Percentiles rank a stretch among this genome's conserved stretches.
Evolutionary conservation across 306 rosid species (phyloP).

Genomic region (Gastrolobium bilobum): DNA sequence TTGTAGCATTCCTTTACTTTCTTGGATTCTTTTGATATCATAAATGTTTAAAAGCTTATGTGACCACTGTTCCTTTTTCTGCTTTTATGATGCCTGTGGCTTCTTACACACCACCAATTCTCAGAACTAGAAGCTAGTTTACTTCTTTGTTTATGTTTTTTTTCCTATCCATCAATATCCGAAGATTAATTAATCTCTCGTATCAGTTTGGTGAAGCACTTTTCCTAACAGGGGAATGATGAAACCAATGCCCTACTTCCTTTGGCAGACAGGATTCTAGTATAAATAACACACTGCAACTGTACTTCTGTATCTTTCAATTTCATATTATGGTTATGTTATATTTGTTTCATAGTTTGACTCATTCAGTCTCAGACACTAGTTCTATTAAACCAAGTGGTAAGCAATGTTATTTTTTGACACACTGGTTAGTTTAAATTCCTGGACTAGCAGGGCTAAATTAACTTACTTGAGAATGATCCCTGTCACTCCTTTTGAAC

Average conservation of each 20-base stretch:
- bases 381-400: neutral
- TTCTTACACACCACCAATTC: neutral
- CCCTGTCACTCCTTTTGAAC: neutral
- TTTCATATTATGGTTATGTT: neutral
- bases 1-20: slow-evolving; percentile 45
- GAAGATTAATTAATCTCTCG: neutral
- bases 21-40: slow-evolving; percentile 27
- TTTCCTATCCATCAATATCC: slow-evolving; percentile 12
- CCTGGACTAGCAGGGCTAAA: neutral
- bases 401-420: neutral
- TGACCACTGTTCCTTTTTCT: slow-evolving; percentile 23
- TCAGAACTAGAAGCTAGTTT: neutral
- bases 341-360: slow-evolving; percentile 6
- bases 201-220: neutral
- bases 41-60: neutral
- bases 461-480: neutral
- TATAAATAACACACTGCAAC: neutral
- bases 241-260: neutral
- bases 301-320: slow-evolving; percentile 9
- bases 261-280: neutral
- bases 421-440: slow-evolving; percentile 25
- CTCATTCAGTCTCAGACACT: neutral
- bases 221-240: slow-evolving; percentile 6
- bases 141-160: too few species aligned
- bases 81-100: slow-evolving; percentile 4